phyloP scores from a whole-genome alignment of 139 green algal genomes.

The Cymbomonas tetramitiformis region DNA sequence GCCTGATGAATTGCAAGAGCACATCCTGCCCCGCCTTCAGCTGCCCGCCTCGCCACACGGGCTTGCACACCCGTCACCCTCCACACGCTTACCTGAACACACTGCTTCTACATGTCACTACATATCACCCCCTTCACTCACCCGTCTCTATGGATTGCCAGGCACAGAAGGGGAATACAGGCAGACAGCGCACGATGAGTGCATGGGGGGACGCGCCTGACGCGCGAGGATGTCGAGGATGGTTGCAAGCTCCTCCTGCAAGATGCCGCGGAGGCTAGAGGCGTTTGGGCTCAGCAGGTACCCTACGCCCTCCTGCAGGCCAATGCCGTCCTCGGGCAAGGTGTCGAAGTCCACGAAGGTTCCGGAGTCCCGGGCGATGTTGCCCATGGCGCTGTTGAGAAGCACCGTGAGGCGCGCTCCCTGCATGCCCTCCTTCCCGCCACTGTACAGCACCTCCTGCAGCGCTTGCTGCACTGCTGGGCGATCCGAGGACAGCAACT shows the following conservation, averaged over 20 bases:
- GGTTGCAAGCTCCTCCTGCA: slow-evolving; percentile 2
- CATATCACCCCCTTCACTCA: no score
- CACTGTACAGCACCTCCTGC: slow-evolving; percentile 24
- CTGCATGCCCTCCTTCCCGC: slow-evolving; percentile 18
- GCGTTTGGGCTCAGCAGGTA: slow-evolving; percentile 8
- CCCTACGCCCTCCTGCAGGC: not conserved
- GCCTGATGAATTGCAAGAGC: no score
- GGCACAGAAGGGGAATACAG: no score
- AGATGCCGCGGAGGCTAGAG: not conserved
- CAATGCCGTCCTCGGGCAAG: slow-evolving; percentile 9
- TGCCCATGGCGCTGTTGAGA: slow-evolving; percentile 56
- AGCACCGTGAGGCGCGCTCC: slow-evolving; percentile 47
- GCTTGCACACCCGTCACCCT: no score
- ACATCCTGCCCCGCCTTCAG: no score
- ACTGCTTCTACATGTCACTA: no score
- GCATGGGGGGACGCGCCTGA: no score
- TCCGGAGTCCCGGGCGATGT: slow-evolving; percentile 9
- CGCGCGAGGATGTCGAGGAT: slow-evolving; percentile 20
- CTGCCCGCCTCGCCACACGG: not conserved
- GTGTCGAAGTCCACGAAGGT: slow-evolving; percentile 25
- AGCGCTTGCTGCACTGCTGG: slow-evolving; percentile 17
- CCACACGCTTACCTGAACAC: no score
- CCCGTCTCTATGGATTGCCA: no score
- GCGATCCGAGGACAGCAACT: slow-evolving; percentile 28
- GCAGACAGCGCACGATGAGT: no score